A percentile compares a stretch with the other conserved stretches of the same genome.
phyloP scores from a whole-genome alignment of 768 basidiomycete genomes.

The Amanita pseudoporphyria region DNA sequence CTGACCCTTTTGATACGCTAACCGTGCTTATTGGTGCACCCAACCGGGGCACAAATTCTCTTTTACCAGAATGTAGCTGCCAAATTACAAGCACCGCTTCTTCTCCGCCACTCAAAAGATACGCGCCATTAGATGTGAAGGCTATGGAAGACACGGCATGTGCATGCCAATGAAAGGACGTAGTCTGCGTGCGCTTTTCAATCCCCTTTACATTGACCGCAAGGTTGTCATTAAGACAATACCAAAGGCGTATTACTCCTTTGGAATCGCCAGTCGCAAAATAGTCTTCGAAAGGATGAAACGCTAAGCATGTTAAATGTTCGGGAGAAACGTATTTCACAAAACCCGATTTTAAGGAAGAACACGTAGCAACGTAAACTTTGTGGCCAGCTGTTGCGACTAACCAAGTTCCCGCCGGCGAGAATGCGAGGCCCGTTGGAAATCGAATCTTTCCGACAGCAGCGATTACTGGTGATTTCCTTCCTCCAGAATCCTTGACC shows the following conservation, averaged over 20 bases:
- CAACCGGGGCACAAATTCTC: conserved; percentile 87
- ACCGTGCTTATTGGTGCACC: conserved; percentile 79
- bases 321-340: conserved; percentile 81
- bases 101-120: conserved; percentile 89
- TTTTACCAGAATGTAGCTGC: conserved; percentile 83
- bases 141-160: conserved; percentile 82
- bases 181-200: conserved; percentile 77
- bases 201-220: conserved; percentile 44
- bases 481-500: conserved; percentile 18
- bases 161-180: conserved; percentile 92
- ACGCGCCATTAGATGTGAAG: conserved; percentile 87
- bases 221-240: conserved; percentile 66
- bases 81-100: conserved; percentile 96
- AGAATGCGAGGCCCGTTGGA: conserved; percentile 58
- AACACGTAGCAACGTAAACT: conserved; percentile 60
- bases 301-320: conserved; percentile 70
- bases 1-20: conserved; percentile 39
- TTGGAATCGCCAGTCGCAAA: conserved; percentile 91
- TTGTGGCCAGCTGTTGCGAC: conserved; percentile 69
- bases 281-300: conserved; percentile 85
- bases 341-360: conserved; percentile 54
- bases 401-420: conserved; percentile 70
- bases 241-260: conserved; percentile 87
- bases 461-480: conserved; percentile 38
- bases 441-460: conserved; percentile 59